Evolutionary conservation across 169 alveolate species (phyloP), one percentile per base, ranked within the genome.

Genomic region (Plasmodium knowlesi): DNA sequence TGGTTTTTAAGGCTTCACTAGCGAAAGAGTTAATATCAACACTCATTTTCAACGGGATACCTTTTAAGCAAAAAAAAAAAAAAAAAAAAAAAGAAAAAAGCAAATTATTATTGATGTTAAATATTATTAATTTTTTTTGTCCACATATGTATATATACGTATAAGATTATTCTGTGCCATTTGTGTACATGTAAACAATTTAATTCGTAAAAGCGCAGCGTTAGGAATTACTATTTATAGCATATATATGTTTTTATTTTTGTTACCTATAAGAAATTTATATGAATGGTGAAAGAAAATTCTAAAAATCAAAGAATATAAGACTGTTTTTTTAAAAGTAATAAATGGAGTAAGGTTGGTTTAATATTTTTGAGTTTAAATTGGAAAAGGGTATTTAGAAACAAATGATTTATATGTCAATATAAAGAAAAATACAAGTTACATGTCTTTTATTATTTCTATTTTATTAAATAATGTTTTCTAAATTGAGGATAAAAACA

Each of bases 11-110:
- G 70, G 19, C 70, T 39, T 41, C 70, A 41, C 41, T 0, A 37
- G 57, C 41, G 73, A 79, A 4, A n/a, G 72, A n/a, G 43, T 30
- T 79, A 30, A 4, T 32, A 30, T 41, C 19, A 28, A 39, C 19
- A 22, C 73, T 41, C 84, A 79, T 79, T 79, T 79, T 79, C 71
- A 37, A 79, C 32, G 22, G 84, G 50, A 30, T 79, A 79, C 39
- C 76, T 67, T 43, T 43, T 6, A 79, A 19, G 9, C 3, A 6
- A 34, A 43, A 16, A 79, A 39, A 79, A 79, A 41, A 25, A 79
- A 16, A n/a, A 46, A 5, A 43, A 41, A 25, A 78, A 5, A n/a
- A 34, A 34, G 41, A 39, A 3, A 3, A 32, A 32, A 32, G 39
- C 41, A 39, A 41, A 30, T 79, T 19, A 79, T 10, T 0, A n/a